Evolutionary conservation across 805 yeast genomes (phyloP).

Genomic region (Kluyveromyces siamensis): DNA sequence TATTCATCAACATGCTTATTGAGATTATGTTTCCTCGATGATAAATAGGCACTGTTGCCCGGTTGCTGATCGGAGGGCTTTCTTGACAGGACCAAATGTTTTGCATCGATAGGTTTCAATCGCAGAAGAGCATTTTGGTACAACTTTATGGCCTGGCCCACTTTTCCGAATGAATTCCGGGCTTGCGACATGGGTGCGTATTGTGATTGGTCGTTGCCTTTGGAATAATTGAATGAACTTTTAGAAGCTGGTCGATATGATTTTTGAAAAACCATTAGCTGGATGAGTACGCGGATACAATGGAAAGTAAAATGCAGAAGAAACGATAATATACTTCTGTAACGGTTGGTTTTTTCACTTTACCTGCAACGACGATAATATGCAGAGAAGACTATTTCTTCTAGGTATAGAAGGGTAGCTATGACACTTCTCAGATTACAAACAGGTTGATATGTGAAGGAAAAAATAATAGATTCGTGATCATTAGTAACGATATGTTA

Average conservation of each 20-base stretch:
- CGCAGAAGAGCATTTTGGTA: not conserved
- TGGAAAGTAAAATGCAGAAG: not conserved
- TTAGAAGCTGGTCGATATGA: not conserved
- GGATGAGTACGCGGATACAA: conserved; percentile 5
- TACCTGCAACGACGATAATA: no score
- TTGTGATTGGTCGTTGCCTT: not conserved
- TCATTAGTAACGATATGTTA: not conserved
- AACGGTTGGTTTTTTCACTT: no score
- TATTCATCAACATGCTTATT: not conserved
- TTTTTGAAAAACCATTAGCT: not conserved
- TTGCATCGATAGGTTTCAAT: not conserved
- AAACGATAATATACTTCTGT: no score
- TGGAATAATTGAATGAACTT: not conserved
- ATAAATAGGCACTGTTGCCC: not conserved
- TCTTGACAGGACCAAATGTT: not conserved
- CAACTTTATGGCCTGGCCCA: not conserved
- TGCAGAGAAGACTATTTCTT: no score
- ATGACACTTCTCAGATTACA: no score
- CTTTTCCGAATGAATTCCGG: not conserved
- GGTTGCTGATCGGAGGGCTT: not conserved
- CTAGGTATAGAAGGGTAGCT: no score
- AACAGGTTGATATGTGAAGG: no score
- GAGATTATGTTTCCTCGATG: not conserved
- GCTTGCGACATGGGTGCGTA: not conserved
- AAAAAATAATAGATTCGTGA: not conserved